A percentile compares a stretch with the other conserved stretches of the same genome.
Evolutionary conservation across 2,329 filamentous ascomycete genomes (phyloP).

Genomic region (Gyromitra esculenta): DNA sequence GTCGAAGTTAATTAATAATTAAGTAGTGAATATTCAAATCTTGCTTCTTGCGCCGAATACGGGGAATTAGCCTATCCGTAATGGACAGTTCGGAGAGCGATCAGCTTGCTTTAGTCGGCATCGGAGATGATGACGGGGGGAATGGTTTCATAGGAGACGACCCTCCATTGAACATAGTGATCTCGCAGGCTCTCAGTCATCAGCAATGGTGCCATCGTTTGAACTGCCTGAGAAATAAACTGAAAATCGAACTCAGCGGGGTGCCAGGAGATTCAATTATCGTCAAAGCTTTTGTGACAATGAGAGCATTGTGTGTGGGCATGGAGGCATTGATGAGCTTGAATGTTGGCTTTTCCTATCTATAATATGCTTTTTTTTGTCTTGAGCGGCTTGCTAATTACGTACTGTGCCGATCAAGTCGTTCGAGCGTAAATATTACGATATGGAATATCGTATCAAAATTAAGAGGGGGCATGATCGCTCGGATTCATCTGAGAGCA

Average conservation of each 20-base stretch:
- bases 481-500: conserved; percentile 2
- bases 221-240: conserved; percentile 7
- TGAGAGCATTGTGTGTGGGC: conserved; percentile 32
- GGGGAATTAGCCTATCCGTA: background rate
- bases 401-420: conserved; percentile 1
- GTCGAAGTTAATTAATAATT: background rate
- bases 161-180: conserved; percentile 6
- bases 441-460: conserved; percentile 24
- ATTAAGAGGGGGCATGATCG: background rate
- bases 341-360: conserved; percentile 26
- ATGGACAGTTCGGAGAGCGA: background rate
- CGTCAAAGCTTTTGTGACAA: conserved; percentile 28
- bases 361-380: background rate
- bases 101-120: background rate
- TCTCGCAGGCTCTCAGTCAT: conserved; percentile 21
- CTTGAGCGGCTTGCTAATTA: background rate
- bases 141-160: background rate
- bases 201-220: conserved; percentile 38
- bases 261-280: conserved; percentile 16
- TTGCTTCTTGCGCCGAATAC: background rate
- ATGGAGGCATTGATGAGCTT: conserved; percentile 26
- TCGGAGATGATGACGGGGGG: background rate
- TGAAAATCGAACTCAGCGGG: conserved; percentile 23
- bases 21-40: background rate
- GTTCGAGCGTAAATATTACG: conserved; percentile 38